Conservation (phyloP, 2,329 filamentous ascomycete genomes). For the Trichophyton equinum region DNA sequence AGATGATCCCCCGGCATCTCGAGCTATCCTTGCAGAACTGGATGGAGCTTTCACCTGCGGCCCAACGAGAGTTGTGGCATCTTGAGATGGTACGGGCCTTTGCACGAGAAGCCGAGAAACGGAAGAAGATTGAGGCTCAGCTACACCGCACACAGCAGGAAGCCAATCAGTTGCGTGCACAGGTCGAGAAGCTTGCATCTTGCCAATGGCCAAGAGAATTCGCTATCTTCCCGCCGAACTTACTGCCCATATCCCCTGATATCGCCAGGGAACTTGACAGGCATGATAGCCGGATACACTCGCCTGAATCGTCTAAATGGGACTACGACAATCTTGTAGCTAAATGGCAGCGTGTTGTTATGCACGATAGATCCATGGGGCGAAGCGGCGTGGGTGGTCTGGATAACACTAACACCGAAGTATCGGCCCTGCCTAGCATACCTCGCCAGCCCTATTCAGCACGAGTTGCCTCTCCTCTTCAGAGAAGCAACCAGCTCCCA, state of each 20-base stretch:
- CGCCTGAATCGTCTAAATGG: conserved; percentile 29
- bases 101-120: conserved; percentile 33
- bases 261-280: conserved; percentile 27
- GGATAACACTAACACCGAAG: not conserved
- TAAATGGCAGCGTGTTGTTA: conserved; percentile 38
- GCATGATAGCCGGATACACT: conserved; percentile 23
- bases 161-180: conserved; percentile 36
- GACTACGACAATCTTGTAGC: conserved; percentile 37
- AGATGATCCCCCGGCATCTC: conserved; percentile 60
- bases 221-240: conserved; percentile 36
- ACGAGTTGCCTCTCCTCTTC: conserved; percentile 5
- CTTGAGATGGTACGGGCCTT: conserved; percentile 38
- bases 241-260: conserved; percentile 28
- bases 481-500: conserved; percentile 7
- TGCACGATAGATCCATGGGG: conserved; percentile 34
- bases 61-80: conserved; percentile 38
- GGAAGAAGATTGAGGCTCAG: conserved; percentile 31
- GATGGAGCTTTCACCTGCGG: conserved; percentile 48
- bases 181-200: conserved; percentile 34
- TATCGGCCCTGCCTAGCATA: not conserved
- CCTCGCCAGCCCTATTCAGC: conserved; percentile 3
- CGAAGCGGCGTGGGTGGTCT: conserved; percentile 14
- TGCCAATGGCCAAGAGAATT: conserved; percentile 40
- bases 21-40: conserved; percentile 67
- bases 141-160: conserved; percentile 37